These are phyloP conservation scores for Vaccinium darrowii DNA, from an alignment of 148 eudicot genomes.

Conservation along the genomic window DNA sequence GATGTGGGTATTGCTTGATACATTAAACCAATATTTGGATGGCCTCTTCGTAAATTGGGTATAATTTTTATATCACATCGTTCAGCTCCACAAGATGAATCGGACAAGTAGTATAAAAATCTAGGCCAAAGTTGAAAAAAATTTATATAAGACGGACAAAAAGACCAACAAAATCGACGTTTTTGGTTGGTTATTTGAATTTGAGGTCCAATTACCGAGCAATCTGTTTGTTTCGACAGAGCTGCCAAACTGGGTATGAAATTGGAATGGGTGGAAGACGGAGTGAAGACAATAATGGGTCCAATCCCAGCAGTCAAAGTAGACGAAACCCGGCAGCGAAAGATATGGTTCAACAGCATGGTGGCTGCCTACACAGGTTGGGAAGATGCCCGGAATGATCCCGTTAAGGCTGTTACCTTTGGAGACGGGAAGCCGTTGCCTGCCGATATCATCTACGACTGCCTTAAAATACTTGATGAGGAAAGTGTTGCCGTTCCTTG, in stretches of 20 bases:
- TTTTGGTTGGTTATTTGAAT: too few relatives aligned
- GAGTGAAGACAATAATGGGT: conserved; percentile 76
- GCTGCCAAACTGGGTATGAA: conserved; percentile 79
- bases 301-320: conserved; percentile 74
- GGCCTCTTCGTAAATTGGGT: not conserved
- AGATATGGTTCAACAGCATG: conserved; percentile 93
- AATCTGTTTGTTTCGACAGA: conserved; percentile 33
- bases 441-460: conserved; percentile 48
- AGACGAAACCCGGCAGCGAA: conserved; percentile 55
- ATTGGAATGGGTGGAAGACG: conserved; percentile 78
- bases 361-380: conserved; percentile 83
- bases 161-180: too few relatives aligned
- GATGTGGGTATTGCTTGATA: not conserved
- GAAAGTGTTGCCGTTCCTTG: conserved; percentile 80
- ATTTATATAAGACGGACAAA: too few relatives aligned
- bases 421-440: conserved; percentile 88
- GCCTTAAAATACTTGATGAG: conserved; percentile 67
- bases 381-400: conserved; percentile 73
- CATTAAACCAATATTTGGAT: not conserved
- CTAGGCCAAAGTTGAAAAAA: too few relatives aligned
- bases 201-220: too few relatives aligned
- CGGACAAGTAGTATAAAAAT: too few relatives aligned
- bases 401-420: conserved; percentile 71
- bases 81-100: too few relatives aligned
- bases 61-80: too few relatives aligned